Base-by-base conservation (phyloP, 1,284 basidiomycete genomes). In the Neonothopanus nambi region DNA sequence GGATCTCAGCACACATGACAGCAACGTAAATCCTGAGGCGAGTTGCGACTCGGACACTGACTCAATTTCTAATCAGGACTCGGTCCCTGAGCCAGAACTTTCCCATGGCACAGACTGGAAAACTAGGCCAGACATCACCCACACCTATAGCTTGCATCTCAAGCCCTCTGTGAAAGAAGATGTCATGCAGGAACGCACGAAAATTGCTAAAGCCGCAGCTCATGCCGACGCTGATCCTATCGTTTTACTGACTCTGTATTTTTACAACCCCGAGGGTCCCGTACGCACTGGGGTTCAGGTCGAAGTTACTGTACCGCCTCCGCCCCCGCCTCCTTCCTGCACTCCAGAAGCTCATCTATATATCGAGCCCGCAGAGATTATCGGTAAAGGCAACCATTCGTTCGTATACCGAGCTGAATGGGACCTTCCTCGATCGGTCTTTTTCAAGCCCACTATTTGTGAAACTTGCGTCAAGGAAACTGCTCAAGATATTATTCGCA, bases 321-420 rank as follows among this genome's bases (percentile, higher is more conserved):
- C 54, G 11, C 42, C 57, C n/a, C 24, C 43, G 41, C 50, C 52
- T 1, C 37, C 46, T 7, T 48, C 41, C n/a, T n/a, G n/a, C n/a
- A n/a, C n/a, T n/a, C n/a, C n/a, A n/a, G n/a, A n/a, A n/a, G n/a
- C n/a, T n/a, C 61, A 65, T 55, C 51, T 65, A 8, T 66, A 64
- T 50, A 55, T 66, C 37, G 47, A 60, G 1, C 57, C 59, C 9
- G 38, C 43, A 7, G 40, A 60, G 8, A 51, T 39, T 12, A 50
- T 60, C 18, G 63, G 63, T 5, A 30, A 41, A 20, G 65, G 65
- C 2, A 49, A 65, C 44, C 65, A 65, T 41, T 66, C 65, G 1
- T 52, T 54, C 33, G 62, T 63, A 4, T 66, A 64, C 42, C 47
- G 54, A 13, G 65, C 57, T 1, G 61, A 65, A 46, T 57, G 55